Evolutionary conservation across 176 grass and related monocot species (phyloP).

Genomic region (Cenchrus americanus): DNA sequence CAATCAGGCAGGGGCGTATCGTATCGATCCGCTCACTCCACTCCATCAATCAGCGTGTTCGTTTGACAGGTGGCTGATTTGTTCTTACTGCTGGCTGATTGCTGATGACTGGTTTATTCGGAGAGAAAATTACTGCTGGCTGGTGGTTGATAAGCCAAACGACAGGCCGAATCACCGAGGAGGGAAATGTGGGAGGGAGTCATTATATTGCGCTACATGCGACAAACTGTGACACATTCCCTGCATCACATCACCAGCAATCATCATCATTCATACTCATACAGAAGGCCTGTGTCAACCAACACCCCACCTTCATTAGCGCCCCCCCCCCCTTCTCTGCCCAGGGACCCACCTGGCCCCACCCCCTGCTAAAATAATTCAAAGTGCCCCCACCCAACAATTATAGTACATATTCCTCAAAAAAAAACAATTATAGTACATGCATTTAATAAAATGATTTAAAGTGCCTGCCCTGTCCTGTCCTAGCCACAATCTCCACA

Average conservation of each 20-base stretch:
- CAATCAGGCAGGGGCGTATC: neutral
- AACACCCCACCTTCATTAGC: conserved; percentile 40
- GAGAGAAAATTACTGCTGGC: no score
- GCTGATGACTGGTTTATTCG: no score
- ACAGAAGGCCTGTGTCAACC: conserved; percentile 41
- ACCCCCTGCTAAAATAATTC: neutral
- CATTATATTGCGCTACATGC: conserved; percentile 20
- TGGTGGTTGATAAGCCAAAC: no score
- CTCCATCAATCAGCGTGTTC: neutral
- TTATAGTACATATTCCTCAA: neutral
- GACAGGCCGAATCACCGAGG: no score
- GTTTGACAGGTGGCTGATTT: no score
- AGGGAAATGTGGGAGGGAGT: neutral
- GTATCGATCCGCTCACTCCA: neutral
- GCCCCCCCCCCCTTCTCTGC: no score
- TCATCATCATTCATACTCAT: no score
- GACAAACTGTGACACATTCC: conserved; percentile 27
- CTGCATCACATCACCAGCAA: conserved; percentile 30
- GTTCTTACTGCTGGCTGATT: no score
- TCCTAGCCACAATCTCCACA: no score
- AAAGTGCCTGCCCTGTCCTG: no score
- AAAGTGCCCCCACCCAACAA: conserved; percentile 14
- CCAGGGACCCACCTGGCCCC: neutral
- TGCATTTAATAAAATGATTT: neutral
- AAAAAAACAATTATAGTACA: neutral